Base-by-base conservation (phyloP, 129 eudicot genomes). In the Dittrichia graveolens region DNA sequence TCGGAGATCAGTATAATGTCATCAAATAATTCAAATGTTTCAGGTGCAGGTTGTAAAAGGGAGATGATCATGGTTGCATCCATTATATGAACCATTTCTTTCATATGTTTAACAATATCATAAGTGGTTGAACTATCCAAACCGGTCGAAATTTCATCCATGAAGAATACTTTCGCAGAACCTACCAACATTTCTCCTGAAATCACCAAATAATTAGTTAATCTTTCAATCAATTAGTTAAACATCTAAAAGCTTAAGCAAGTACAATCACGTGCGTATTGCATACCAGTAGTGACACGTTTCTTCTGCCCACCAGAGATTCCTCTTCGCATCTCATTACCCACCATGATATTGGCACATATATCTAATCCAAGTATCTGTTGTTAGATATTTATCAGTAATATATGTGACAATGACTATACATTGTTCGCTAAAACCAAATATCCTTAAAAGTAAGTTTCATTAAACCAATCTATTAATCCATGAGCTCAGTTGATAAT, bases 181-280 rank as follows among this genome's bases (percentile, higher is more conserved):
- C 97, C 97, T 18, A 88, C 97, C 78, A 91, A 76, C 92, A 91
- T 86, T 84, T 91, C 97, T 49, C 97, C 97, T 91, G 73, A 64
- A 79, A 47, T 41, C 14, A 69, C 5, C 24, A 69, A 19, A 73
- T 67, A 44, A 40, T 39, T 24, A 53, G 6, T 4, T 64, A n/a
- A 12, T 57, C n/a, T 69, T 69, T 53, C 4, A 8, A 53, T 53
- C 50, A 14, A 38, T 4, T 7, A 46, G 34, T 18, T 24, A 24
- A 24, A 66, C 7, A 3, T 44, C 16, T 66, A 12, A 19, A 12
- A 71, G 4, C 34, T 8, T 4, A 16, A 6, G 6, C 8, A 48
- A 43, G 37, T 10, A 38, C 39, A 39, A 9, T 1, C 8, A 73
- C 1, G 7, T 13, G 45, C 8, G 18, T 56, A 31, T 16, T 8